Conservation (phyloP, 345 rosid species). For the Cardamine chenopodiifolia region DNA sequence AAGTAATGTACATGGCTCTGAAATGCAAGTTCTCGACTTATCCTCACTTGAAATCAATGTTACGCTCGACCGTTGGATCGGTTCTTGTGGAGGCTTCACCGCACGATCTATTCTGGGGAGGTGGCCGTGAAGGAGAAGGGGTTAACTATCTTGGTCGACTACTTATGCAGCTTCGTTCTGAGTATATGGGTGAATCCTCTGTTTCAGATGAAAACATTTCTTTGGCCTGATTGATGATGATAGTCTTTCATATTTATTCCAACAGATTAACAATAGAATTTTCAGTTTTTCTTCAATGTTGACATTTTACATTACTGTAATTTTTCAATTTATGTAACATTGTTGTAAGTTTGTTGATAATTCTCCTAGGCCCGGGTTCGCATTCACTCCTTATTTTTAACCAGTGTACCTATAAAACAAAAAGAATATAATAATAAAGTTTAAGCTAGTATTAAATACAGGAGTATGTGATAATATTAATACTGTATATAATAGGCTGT, state of each 20-base stretch:
- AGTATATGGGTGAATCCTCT: constrained; percentile 68
- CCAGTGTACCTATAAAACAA: too few relatives aligned
- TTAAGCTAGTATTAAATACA: too few relatives aligned
- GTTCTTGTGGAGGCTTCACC: constrained; percentile 93
- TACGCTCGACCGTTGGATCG: constrained; percentile 77
- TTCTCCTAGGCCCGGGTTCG: not conserved
- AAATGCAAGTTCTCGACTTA: constrained; percentile 85
- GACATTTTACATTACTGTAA: constrained; percentile 14
- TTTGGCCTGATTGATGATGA: not conserved
- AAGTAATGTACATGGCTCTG: constrained; percentile 76
- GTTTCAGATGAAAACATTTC: constrained; percentile 47
- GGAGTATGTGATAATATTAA: too few relatives aligned
- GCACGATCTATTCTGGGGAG: constrained; percentile 94
- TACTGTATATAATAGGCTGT: too few relatives aligned
- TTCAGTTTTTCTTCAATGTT: constrained; percentile 9
- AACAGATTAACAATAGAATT: not conserved
- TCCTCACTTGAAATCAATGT: constrained; percentile 78
- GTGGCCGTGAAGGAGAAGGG: constrained; percentile 96
- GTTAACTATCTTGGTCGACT: constrained; percentile 86
- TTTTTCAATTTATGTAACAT: not conserved
- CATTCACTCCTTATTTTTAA: too few relatives aligned
- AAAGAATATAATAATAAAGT: too few relatives aligned
- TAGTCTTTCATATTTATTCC: constrained; percentile 6
- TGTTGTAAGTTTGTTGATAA: constrained; percentile 25
- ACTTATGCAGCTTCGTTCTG: constrained; percentile 85